Conservation (phyloP, 352 stramenopile genomes). For the Pythium folliculosum region DNA sequence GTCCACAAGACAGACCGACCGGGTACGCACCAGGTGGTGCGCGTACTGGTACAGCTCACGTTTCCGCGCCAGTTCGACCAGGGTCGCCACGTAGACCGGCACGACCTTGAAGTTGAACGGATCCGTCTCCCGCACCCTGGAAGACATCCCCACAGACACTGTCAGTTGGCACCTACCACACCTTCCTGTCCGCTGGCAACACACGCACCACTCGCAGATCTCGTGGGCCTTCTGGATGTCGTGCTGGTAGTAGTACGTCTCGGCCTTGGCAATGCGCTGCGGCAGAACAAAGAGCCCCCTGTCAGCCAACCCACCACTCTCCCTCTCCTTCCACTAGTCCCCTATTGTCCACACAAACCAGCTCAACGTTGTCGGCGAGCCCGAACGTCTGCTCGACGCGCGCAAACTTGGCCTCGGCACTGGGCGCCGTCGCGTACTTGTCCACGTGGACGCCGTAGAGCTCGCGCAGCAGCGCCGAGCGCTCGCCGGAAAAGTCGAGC, state of each 20-base stretch:
- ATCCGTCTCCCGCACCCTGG: constrained; percentile 71
- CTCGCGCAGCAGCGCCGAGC: constrained; percentile 58
- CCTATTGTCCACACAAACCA: constrained; percentile 38
- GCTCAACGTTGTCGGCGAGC: constrained; percentile 60
- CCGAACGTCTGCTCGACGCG: constrained; percentile 58
- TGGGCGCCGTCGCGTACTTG: constrained; percentile 66
- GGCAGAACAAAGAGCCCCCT: background rate
- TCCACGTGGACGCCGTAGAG: constrained; percentile 72
- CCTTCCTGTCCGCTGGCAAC: background rate
- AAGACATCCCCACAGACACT: background rate
- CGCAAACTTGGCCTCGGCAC: constrained; percentile 66
- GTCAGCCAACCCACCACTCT: constrained; percentile 1
- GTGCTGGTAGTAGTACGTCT: constrained; percentile 87
- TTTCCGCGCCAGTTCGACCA: constrained; percentile 93
- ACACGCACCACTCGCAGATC: constrained; percentile 67
- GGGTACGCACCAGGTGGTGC: constrained; percentile 86
- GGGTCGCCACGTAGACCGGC: constrained; percentile 85
- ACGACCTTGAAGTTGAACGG: constrained; percentile 84
- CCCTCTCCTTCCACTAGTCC: background rate
- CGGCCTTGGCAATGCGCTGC: constrained; percentile 73
- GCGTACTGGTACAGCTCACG: constrained; percentile 95
- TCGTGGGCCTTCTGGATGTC: constrained; percentile 79
- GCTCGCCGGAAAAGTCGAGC: constrained; percentile 63
- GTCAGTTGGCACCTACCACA: background rate
- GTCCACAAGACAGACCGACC: background rate